These are phyloP conservation scores for Populus nigra DNA, from an alignment of 345 rosid species.

Conservation along the genomic window DNA sequence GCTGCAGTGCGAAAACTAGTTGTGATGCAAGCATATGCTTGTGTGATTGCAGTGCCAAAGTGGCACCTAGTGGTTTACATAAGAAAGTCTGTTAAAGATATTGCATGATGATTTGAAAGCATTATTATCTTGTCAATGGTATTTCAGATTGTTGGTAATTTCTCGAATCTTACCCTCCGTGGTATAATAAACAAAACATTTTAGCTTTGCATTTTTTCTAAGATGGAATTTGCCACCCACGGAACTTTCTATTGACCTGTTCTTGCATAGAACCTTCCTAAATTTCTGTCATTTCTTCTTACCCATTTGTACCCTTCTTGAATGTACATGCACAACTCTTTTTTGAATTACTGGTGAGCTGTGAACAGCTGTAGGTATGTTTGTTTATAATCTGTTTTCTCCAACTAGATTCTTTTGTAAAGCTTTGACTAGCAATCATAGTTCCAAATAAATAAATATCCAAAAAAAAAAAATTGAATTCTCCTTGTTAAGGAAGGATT, in stretches of 20 bases:
- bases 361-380: not conserved
- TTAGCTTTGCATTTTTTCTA: not conserved
- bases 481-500: not conserved
- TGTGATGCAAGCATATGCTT: not conserved
- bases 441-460: not conserved
- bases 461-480: not conserved
- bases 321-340: not conserved
- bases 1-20: not conserved
- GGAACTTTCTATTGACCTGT: not conserved
- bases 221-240: not conserved
- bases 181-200: not conserved
- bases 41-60: not conserved
- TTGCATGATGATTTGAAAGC: not conserved
- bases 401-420: not conserved
- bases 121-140: too few relatives aligned
- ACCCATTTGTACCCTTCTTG: not conserved
- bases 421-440: not conserved
- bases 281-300: not conserved
- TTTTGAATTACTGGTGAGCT: not conserved
- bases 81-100: not conserved
- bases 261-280: not conserved
- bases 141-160: not conserved
- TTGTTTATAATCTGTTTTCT: not conserved
- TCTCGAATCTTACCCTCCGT: not conserved
- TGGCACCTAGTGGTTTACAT: not conserved